Percentiles rank a stretch among this genome's conserved stretches.
phyloP scores from a whole-genome alignment of 441 rosid genomes.

The Pelargonium australe region DNA sequence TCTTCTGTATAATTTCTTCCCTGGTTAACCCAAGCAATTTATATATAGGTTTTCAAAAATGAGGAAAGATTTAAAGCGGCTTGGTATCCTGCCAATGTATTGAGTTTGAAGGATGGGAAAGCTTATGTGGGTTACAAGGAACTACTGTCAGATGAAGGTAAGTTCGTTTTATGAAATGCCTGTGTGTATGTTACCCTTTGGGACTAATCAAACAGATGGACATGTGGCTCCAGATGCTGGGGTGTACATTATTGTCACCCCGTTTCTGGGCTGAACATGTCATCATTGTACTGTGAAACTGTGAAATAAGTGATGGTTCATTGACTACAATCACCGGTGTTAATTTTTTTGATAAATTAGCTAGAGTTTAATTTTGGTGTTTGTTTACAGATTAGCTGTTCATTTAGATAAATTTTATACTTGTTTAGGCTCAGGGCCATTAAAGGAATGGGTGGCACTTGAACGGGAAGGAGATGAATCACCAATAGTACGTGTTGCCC shows the following conservation, averaged over 20 bases:
- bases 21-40: conserved; percentile 10
- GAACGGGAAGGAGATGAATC: conserved; percentile 49
- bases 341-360: conserved; percentile 11
- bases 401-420: conserved; percentile 1
- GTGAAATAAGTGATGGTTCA: neutral
- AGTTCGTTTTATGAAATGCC: conserved; percentile 12
- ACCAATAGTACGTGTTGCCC: conserved; percentile 72
- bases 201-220: neutral
- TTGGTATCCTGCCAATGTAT: conserved; percentile 79
- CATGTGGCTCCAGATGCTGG: neutral
- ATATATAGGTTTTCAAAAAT: conserved; percentile 68
- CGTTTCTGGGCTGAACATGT: neutral
- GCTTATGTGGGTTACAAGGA: conserved; percentile 69
- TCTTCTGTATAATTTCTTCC: conserved; percentile 4
- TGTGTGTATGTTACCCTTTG: neutral
- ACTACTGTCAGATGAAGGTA: conserved; percentile 65
- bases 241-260: neutral
- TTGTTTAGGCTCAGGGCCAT: conserved; percentile 54
- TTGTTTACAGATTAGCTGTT: neutral
- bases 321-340: too few relatives aligned
- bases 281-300: neutral
- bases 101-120: conserved; percentile 65
- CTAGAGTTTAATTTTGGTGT: neutral
- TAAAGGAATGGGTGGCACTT: conserved; percentile 79
- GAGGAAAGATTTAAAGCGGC: conserved; percentile 58